phyloP scores from a whole-genome alignment of 2,329 filamentous ascomycete genomes.

The Zymoseptoria brevis region DNA sequence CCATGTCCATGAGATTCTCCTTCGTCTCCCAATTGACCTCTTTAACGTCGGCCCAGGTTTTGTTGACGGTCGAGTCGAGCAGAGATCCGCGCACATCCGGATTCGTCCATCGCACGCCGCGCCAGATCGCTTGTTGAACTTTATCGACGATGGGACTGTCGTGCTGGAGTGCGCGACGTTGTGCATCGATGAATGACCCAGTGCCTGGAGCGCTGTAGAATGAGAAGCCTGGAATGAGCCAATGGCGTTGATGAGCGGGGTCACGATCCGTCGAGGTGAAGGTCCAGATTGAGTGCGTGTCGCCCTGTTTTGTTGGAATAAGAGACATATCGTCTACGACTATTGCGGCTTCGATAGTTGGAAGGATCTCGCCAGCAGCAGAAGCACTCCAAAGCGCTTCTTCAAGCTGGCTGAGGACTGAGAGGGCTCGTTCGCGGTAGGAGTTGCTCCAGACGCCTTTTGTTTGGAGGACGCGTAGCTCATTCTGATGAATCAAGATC shows the following conservation, averaged over 20 bases:
- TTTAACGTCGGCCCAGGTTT: constrained; percentile 31
- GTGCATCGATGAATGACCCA: constrained; percentile 17
- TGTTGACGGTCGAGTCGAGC: constrained; percentile 21
- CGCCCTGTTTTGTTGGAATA: not conserved
- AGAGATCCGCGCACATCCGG: constrained; percentile 22
- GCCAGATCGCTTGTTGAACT: constrained; percentile 22
- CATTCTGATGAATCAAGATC: constrained; percentile 21
- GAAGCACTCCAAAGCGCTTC: constrained; percentile 36
- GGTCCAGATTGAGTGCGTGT: constrained; percentile 18
- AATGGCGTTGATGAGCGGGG: constrained; percentile 32
- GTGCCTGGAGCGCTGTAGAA: constrained; percentile 36
- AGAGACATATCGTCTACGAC: constrained; percentile 36
- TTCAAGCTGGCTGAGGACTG: constrained; percentile 38
- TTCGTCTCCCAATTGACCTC: constrained; percentile 12
- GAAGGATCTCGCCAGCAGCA: constrained; percentile 31
- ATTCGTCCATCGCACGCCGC: constrained; percentile 20
- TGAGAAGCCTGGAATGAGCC: constrained; percentile 47
- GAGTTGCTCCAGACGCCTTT: constrained; percentile 15
- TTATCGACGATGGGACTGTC: constrained; percentile 16
- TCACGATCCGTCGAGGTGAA: constrained; percentile 12
- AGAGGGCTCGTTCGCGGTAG: constrained; percentile 18
- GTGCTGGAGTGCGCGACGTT: constrained; percentile 8
- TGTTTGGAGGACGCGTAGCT: constrained; percentile 19
- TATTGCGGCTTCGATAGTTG: constrained; percentile 42
- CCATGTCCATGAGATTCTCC: constrained; percentile 10